Base-by-base conservation (phyloP, 495 filamentous ascomycete species). In the Entonaema liquescens region DNA sequence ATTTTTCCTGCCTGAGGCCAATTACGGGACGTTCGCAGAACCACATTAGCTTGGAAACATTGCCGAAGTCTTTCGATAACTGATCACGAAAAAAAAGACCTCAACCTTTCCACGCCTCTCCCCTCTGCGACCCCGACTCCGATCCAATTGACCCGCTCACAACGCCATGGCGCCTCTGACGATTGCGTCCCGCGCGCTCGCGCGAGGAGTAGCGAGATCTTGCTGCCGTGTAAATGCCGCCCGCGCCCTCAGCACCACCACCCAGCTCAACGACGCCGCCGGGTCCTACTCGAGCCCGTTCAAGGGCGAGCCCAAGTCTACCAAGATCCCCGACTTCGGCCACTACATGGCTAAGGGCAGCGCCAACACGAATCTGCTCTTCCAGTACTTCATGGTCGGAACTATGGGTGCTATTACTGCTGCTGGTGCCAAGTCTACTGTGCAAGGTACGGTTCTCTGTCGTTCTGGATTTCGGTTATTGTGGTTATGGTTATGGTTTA, bases 371-470 rank as follows among this genome's bases (percentile, higher is more conserved):
- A 97, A 97, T 83, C 89, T 92, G 83, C 85, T 97, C 73, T 97
- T 97, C 83, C 87, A 88, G 74, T 99, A 99, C 88, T 99, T 98
- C 83, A 95, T 98, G 92, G 95, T 95, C 66, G 95, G 95, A 71
- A 90, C 94, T 21, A 91, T 98, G 86, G 96, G 95, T 77, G 88
- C 94, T 75, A 87, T 97, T 78, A 87, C 90, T 35, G 95, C 94
- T 47, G 91, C 95, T 68, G 96, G 95, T 73, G 96, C 95, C 70
- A 98, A 99, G 89, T 91, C 89, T 64, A 98, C 94, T 65, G 92
- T 99, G 73, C 92, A 97, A 89, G 94, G 95, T 98, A 86, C 74
- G 91, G 82, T 54, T 67, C 63, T 73, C 70, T 68, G 56, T 75
- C 54, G 29, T 19, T 21, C 40, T 57, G 42, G 9, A 35, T 66